Conservation (phyloP, 2,329 filamentous ascomycete genomes). For the Aureobasidium lini region DNA sequence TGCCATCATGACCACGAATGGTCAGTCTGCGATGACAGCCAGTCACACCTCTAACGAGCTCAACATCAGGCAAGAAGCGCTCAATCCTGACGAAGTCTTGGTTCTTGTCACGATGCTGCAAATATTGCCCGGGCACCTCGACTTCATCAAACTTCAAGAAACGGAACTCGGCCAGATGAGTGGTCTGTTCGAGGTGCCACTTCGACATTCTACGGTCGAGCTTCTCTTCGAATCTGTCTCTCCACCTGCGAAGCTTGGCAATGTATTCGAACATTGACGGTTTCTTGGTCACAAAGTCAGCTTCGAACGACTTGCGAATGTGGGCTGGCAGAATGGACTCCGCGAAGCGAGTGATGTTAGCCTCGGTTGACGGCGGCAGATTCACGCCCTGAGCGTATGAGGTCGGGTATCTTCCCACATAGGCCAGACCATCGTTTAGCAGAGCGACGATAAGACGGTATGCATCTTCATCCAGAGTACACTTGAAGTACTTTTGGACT, state of each 20-base stretch:
- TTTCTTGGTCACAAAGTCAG: constrained; percentile 92
- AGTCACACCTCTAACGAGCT: constrained; percentile 82
- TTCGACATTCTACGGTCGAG: constrained; percentile 73
- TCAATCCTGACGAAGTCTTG: constrained; percentile 97
- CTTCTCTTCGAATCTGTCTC: constrained; percentile 96
- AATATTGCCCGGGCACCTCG: constrained; percentile 92
- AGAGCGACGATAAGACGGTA: constrained; percentile 96
- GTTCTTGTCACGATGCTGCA: constrained; percentile 97
- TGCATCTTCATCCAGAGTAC: constrained; percentile 94
- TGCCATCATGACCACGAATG: constrained; percentile 96
- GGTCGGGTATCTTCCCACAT: constrained; percentile 78
- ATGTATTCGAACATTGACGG: constrained; percentile 99
- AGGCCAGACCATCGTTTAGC: constrained; percentile 88
- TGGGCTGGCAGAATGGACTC: constrained; percentile 92
- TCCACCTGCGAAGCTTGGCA: constrained; percentile 89
- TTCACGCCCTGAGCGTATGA: constrained; percentile 89
- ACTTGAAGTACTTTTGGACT: constrained; percentile 98
- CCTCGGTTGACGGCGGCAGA: constrained; percentile 80
- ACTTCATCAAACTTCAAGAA: constrained; percentile 99
- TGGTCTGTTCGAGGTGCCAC: constrained; percentile 74
- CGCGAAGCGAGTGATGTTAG: constrained; percentile 92
- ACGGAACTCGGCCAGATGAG: constrained; percentile 87
- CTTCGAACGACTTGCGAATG: constrained; percentile 92
- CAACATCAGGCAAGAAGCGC: constrained; percentile 89
- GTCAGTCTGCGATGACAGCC: constrained; percentile 88